Evolutionary conservation across 805 yeast genomes (phyloP).

Genomic region (Starmerella sp.): DNA sequence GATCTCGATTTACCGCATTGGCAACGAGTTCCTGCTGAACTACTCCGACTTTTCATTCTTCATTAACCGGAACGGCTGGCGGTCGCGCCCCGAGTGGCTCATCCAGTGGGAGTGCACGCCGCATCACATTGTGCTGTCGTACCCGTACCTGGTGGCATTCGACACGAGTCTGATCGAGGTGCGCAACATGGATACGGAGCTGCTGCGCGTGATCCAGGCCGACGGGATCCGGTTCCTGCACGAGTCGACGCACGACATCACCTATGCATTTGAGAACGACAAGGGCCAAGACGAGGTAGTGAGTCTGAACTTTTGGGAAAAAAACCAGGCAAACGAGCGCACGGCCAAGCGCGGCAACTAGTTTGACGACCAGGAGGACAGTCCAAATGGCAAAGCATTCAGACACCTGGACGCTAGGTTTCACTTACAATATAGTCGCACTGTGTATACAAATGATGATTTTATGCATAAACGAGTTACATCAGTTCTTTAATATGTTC

Average conservation of each 20-base stretch:
- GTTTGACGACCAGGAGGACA: not conserved
- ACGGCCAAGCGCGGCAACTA: not conserved
- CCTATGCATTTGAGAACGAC: conserved; percentile 85
- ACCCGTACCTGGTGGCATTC: conserved; percentile 85
- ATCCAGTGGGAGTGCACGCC: conserved; percentile 97
- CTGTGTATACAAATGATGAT: too few relatives aligned
- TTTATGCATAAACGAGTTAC: too few relatives aligned
- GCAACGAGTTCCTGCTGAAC: conserved; percentile 75
- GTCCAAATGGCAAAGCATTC: not conserved
- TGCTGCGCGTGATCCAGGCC: conserved; percentile 80
- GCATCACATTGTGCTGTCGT: conserved; percentile 81
- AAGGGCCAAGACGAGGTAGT: conserved; percentile 87
- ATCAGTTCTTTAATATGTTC: too few relatives aligned
- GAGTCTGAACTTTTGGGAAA: conserved; percentile 75
- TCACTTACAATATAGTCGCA: too few relatives aligned
- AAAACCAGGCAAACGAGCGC: conserved; percentile 11
- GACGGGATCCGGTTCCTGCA: conserved; percentile 84
- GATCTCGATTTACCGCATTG: conserved; percentile 79
- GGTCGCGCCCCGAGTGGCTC: conserved; percentile 86
- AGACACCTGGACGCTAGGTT: not conserved
- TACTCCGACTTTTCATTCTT: conserved; percentile 91
- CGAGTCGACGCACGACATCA: conserved; percentile 81
- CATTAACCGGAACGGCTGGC: conserved; percentile 93
- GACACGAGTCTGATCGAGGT: conserved; percentile 86
- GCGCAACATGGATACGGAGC: conserved; percentile 75